These are phyloP conservation scores for Diutina ranongensis DNA, from an alignment of 1,139 yeast genomes.

Conservation along the genomic window DNA sequence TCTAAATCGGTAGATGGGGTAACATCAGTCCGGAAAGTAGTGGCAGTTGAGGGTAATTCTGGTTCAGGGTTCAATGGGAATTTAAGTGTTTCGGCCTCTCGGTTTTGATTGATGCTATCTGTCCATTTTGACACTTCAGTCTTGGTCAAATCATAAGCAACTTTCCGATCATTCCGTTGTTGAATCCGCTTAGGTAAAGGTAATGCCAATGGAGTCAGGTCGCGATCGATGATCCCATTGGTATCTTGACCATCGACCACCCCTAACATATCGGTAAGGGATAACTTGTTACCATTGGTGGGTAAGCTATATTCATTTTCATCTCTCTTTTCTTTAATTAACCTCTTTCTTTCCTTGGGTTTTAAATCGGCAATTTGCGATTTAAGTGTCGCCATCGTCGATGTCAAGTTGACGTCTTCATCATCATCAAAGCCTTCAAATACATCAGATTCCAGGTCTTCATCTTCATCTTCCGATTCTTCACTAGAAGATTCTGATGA, in stretches of 20 bases:
- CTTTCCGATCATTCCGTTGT: constrained; percentile 74
- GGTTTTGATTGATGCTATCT: constrained; percentile 65
- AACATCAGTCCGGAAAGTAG: constrained; percentile 4
- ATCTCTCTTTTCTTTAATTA: not conserved
- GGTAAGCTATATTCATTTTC: constrained; percentile 22
- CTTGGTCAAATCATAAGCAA: constrained; percentile 82
- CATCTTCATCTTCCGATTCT: constrained; percentile 7
- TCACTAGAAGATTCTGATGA: constrained; percentile 15
- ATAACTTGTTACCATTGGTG: constrained; percentile 41
- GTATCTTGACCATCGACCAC: constrained; percentile 33
- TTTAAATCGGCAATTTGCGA: not conserved
- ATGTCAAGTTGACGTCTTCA: constrained; percentile 41
- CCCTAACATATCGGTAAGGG: constrained; percentile 67
- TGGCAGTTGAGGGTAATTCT: constrained; percentile 3
- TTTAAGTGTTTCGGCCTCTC: constrained; percentile 74
- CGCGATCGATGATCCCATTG: constrained; percentile 39
- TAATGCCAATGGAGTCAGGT: constrained; percentile 47
- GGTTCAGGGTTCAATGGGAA: constrained; percentile 39
- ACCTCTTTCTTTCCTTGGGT: not conserved
- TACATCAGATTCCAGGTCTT: constrained; percentile 12
- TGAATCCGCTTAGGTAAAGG: constrained; percentile 85
- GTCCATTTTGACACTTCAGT: constrained; percentile 85
- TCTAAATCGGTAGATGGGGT: constrained; percentile 45
- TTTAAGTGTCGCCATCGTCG: constrained; percentile 13
- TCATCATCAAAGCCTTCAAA: constrained; percentile 14